Conservation (phyloP, 345 rosid species). For the Salix viminalis region DNA sequence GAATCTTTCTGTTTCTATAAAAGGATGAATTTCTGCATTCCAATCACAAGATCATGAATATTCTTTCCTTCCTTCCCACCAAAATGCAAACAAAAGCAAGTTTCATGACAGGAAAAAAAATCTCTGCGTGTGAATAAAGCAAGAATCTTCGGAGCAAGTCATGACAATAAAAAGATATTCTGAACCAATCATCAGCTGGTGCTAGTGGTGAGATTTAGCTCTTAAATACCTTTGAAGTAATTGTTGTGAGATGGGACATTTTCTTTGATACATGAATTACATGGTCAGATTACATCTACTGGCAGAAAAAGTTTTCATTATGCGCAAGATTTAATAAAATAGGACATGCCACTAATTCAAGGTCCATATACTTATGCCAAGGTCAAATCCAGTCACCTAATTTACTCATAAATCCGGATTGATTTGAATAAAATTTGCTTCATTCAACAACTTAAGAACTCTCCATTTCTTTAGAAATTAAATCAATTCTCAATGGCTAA, state of each 20-base stretch:
- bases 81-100: slow-evolving; percentile 24
- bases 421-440: too few relatives aligned
- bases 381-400: neutral
- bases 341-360: neutral
- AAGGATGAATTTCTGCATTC: neutral
- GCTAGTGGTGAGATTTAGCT: neutral
- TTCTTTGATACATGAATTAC: neutral
- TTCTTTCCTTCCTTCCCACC: slow-evolving; percentile 85
- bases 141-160: neutral
- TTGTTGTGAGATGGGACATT: neutral
- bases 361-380: neutral
- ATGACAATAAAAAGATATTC: neutral
- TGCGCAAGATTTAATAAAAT: neutral
- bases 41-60: neutral
- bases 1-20: neutral
- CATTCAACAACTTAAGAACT: neutral
- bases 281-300: neutral
- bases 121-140: neutral
- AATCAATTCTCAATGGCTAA: neutral
- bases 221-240: neutral
- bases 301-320: neutral
- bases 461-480: neutral
- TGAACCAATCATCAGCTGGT: neutral
- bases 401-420: too few relatives aligned
- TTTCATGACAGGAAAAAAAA: neutral